Evolutionary conservation across 305 asterid genomes (phyloP).

Genomic region (Fraxinus xanthoxyloides): DNA sequence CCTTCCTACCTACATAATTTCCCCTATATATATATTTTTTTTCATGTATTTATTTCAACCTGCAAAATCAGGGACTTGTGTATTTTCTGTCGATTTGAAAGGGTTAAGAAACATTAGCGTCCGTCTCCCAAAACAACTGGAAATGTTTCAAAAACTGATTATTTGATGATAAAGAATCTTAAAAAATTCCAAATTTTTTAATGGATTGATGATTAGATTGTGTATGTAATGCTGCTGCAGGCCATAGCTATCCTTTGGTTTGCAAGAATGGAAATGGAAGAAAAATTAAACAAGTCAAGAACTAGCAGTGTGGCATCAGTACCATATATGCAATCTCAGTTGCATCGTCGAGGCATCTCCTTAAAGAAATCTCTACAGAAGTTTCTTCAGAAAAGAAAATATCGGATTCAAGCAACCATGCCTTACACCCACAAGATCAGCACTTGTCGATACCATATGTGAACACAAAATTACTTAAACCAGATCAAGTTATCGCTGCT

Average conservation of each 20-base stretch:
- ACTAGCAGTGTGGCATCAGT: not conserved
- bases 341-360: constrained; percentile 2
- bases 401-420: not conserved
- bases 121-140: too few species aligned
- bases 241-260: constrained; percentile 17
- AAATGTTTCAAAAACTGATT: not conserved
- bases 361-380: constrained; percentile 18
- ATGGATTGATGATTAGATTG: not conserved
- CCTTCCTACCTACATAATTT: not conserved
- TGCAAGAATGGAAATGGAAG: constrained; percentile 21
- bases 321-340: constrained; percentile 3
- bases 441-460: not conserved
- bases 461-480: not conserved
- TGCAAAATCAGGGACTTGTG: not conserved
- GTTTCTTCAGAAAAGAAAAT: constrained; percentile 20
- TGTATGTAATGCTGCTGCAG: not conserved
- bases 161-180: not conserved
- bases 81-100: too few species aligned
- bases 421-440: not conserved
- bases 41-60: not conserved
- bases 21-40: not conserved
- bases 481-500: not conserved
- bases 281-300: not conserved
- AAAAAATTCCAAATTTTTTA: not conserved
- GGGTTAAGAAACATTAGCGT: too few species aligned